Conservation (phyloP, 2,329 filamentous ascomycete genomes). For the Alternaria novae-zelandiae region DNA sequence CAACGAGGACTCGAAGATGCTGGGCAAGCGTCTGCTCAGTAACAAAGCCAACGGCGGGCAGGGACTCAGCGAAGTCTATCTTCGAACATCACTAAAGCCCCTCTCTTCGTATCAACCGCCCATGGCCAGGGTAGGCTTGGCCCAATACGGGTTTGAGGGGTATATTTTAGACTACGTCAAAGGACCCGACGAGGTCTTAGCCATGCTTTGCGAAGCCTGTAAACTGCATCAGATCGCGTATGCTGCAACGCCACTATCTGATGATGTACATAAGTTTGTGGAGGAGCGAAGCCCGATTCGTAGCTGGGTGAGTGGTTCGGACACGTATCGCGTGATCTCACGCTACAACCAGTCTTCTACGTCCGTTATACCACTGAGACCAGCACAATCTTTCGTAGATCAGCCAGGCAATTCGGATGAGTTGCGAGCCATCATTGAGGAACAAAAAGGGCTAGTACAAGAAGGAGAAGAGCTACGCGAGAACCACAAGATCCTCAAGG, state of each 20-base stretch:
- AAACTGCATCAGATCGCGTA: conserved; percentile 73
- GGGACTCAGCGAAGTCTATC: conserved; percentile 72
- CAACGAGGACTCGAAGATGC: conserved; percentile 72
- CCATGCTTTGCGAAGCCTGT: conserved; percentile 82
- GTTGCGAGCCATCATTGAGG: conserved; percentile 66
- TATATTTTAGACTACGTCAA: conserved; percentile 80
- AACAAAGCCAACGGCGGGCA: conserved; percentile 49
- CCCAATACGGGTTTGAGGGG: conserved; percentile 71
- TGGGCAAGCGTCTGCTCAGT: conserved; percentile 70
- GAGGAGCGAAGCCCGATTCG: conserved; percentile 61
- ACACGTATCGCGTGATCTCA: conserved; percentile 63
- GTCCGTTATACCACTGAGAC: conserved; percentile 64
- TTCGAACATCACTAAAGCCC: conserved; percentile 67
- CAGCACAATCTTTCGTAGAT: conserved; percentile 75
- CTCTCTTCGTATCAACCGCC: conserved; percentile 64
- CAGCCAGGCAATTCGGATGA: conserved; percentile 73
- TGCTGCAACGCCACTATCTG: conserved; percentile 65
- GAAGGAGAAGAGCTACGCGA: conserved; percentile 47
- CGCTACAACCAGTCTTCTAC: conserved; percentile 83
- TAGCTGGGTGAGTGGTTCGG: conserved; percentile 72
- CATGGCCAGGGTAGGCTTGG: conserved; percentile 63
- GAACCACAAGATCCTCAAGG: conserved; percentile 38
- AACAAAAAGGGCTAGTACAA: conserved; percentile 52
- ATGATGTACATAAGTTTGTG: conserved; percentile 73
- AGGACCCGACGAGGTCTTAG: conserved; percentile 82